Evolutionary conservation across 2,329 filamentous ascomycete genomes (phyloP), one percentile per base, ranked within the genome.

Genomic region (Cyclaneusma minus): DNA sequence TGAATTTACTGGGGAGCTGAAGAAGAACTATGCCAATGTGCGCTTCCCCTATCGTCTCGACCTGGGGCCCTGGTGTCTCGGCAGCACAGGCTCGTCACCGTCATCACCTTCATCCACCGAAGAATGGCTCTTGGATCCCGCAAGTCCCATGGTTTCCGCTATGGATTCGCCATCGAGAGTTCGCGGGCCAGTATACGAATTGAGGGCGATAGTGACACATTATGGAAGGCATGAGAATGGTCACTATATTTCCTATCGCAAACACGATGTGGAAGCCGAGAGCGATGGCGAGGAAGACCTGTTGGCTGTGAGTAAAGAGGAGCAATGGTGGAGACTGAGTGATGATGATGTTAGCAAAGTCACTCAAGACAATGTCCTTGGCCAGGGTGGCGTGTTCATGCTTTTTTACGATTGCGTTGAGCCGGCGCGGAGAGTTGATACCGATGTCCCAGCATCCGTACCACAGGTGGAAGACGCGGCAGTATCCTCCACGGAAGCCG

Each of bases 201-300:
- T 95, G 10, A 69, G 78, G 28, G 83, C 85, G 16, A 79, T 87
- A 0, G 68, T 95, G 7, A 89, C 83, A 1, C 89, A 95, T 46
- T 81, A 79, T 34, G 89, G 89, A 4, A 65, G 79, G 16, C 89
- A 95, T 48, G 84, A 94, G 35, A 93, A 92, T 41, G 89, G 89
- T 0, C 89, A 98, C 52, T 95, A 98, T 41, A 73, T 94, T 20
- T 92, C 83, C 47, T 93, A 89, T 49, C 68, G 82, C 27, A 80
- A 77, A 42, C 75, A 82, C 11, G 23, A 29, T 6, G 12, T 21
- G 3, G 44, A 35, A n/a, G 36, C 36, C 5, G 40, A 43, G 1
- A 35, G 50, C 3, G 45, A 50, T 16, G 42, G 41, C 5, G 35
- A 41, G 9, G 35, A 38, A 15, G 17, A 22, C n/a, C 29, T 35